Percentiles rank a stretch among this genome's conserved stretches.
Conservation (phyloP, 345 rosid genomes). For the Hibiscus syriacus region DNA sequence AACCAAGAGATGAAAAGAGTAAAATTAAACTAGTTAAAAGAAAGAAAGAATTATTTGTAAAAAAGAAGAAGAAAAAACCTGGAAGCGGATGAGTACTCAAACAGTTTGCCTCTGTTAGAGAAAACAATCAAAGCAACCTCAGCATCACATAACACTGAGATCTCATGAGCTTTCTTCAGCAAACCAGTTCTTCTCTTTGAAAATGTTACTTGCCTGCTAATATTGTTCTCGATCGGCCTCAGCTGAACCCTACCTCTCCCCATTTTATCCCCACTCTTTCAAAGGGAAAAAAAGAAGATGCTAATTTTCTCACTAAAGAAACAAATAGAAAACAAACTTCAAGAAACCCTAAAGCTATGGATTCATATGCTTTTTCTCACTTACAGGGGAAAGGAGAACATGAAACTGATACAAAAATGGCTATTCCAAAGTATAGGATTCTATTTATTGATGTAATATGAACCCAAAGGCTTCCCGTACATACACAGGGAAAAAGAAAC, state of each 20-base stretch:
- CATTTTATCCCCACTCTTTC: background rate
- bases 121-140: slow-evolving; percentile 35
- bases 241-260: slow-evolving; percentile 43
- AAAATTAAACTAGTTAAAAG: background rate
- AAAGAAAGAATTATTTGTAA: too few species aligned
- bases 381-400: background rate
- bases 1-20: background rate
- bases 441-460: slow-evolving; percentile 7
- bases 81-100: slow-evolving; percentile 44
- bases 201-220: slow-evolving; percentile 56
- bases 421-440: slow-evolving; percentile 14
- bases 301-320: background rate
- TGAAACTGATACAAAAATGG: background rate
- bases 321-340: background rate
- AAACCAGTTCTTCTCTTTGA: slow-evolving; percentile 22
- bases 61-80: slow-evolving; percentile 16
- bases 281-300: background rate
- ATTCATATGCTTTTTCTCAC: background rate
- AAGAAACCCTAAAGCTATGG: slow-evolving; percentile 2
- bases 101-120: slow-evolving; percentile 55
- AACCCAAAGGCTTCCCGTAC: background rate
- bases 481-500: background rate
- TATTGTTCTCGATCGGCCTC: slow-evolving; percentile 65
- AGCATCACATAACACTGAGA: background rate
- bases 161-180: background rate